A percentile compares a stretch with the other conserved stretches of the same genome.
phyloP scores from a whole-genome alignment of 805 yeast genomes.

The Wickerhamiella brachini region DNA sequence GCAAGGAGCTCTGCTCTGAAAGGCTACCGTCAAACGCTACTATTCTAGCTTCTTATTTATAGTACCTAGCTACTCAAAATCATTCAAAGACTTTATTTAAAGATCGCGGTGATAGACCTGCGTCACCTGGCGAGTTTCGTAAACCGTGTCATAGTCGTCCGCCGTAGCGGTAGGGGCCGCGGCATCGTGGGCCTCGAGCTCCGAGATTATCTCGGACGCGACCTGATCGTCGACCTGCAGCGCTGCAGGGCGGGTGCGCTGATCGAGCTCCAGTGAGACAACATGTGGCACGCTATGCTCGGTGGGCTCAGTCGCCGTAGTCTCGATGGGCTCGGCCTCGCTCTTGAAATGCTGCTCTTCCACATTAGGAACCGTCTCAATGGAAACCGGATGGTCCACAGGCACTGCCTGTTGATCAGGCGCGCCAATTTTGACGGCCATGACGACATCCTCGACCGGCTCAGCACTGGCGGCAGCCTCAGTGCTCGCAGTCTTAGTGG shows the following conservation, averaged over 20 bases:
- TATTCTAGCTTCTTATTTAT: background rate
- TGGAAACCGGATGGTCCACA: background rate
- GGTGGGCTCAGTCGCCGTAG: background rate
- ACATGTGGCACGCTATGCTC: background rate
- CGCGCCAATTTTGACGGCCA: background rate
- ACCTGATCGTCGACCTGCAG: background rate
- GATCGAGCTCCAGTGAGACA: background rate
- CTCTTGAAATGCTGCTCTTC: background rate
- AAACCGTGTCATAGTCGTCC: conserved; percentile 5
- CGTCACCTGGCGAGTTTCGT: conserved; percentile 5
- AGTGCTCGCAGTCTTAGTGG: background rate
- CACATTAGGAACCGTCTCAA: background rate
- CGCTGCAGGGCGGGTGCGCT: background rate
- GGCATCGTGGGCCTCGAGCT: background rate
- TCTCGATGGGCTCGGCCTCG: background rate
- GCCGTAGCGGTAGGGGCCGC: background rate
- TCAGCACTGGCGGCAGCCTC: background rate
- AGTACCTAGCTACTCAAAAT: background rate
- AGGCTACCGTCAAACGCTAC: too few relatives aligned
- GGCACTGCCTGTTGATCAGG: background rate
- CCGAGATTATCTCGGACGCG: background rate
- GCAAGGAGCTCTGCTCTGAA: too few relatives aligned
- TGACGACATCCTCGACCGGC: conserved; percentile 2
- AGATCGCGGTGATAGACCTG: background rate
- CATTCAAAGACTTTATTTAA: too few relatives aligned